Evolutionary conservation across 768 basidiomycete species (phyloP), one percentile per base, ranked within the genome.

Genomic region (Auriculariales sp.): DNA sequence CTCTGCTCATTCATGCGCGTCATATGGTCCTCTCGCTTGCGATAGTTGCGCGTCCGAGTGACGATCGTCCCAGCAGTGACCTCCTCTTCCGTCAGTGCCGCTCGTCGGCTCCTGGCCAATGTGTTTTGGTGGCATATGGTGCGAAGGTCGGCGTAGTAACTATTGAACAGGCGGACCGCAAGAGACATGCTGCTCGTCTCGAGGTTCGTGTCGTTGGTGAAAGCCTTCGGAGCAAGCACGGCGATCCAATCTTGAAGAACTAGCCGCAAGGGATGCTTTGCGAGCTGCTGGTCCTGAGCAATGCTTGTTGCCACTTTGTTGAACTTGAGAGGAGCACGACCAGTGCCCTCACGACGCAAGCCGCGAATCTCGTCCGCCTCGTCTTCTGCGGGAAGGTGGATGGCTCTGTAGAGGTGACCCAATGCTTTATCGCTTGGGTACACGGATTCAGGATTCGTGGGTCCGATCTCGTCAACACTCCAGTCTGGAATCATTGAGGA

Each of bases 51-150:
- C 11, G 69, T 74, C 52, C 79, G 78, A 17, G 79, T 78, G 0
- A 74, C 65, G 52, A 83, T 83, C 0, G 81, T 81, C 0, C 83
- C 82, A 14, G 82, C 60, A 3, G 79, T 61, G 0, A 72, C 78
- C 59, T 83, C 83, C 57, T 76, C 79, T 56, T 83, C 80, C 10
- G 72, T 73, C 1, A 82, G 63, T 47, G 66, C 64, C 1, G 67
- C 64, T 3, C 60, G 62, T 25, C 64, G 66, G n/a, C 60, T 56
- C 47, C 66, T 64, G 3, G 72, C 73, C 0, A 80, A 62, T 2
- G 71, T 70, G 58, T 75, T 64, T 11, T 64, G 59, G 25, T 63
- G 57, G 52, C 77, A 78, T 14, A 79, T 71, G 9, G 60, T 63
- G 28, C 66, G 68, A 30, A 84, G 58, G 47, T 75, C 69, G 1